Percentiles rank a stretch among this genome's conserved stretches.
phyloP scores from a whole-genome alignment of 768 basidiomycete species.

The Udeniomyces megalosporus region DNA sequence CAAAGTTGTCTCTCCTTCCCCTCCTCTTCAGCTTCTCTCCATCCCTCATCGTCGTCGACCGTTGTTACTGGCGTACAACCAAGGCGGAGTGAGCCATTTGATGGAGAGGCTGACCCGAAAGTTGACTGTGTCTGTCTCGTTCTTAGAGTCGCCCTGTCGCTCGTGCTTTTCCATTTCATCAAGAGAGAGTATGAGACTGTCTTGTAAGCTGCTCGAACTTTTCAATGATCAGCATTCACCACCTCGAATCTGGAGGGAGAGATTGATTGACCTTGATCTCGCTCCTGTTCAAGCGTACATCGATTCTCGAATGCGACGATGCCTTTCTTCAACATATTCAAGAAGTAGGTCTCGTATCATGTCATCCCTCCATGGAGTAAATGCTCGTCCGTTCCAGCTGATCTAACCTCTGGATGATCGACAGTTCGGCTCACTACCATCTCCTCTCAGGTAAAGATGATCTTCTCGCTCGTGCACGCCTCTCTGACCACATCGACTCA shows the following conservation, averaged over 20 bases:
- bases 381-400: background rate
- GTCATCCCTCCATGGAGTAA: constrained; percentile 44
- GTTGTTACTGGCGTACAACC: too few species aligned
- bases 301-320: constrained; percentile 91
- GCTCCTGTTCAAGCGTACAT: constrained; percentile 46
- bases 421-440: constrained; percentile 79
- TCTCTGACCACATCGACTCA: background rate
- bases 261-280: too few species aligned
- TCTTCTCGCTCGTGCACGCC: background rate
- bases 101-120: too few species aligned
- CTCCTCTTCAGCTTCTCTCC: background rate
- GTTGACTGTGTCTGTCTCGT: background rate
- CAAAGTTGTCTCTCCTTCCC: background rate
- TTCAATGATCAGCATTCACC: background rate
- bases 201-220: constrained; percentile 41
- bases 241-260: too few species aligned
- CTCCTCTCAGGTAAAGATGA: constrained; percentile 43
- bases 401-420: background rate
- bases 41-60: too few species aligned
- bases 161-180: constrained; percentile 70
- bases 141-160: constrained; percentile 30
- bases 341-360: constrained; percentile 46
- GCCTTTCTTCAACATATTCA: constrained; percentile 69
- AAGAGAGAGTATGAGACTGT: constrained; percentile 88
- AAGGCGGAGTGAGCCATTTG: too few species aligned